Percentiles rank a stretch among this genome's conserved stretches.
These are phyloP conservation scores for Plenodomus tracheiphilus DNA, from an alignment of 2,329 filamentous ascomycete genomes.

Conservation along the genomic window DNA sequence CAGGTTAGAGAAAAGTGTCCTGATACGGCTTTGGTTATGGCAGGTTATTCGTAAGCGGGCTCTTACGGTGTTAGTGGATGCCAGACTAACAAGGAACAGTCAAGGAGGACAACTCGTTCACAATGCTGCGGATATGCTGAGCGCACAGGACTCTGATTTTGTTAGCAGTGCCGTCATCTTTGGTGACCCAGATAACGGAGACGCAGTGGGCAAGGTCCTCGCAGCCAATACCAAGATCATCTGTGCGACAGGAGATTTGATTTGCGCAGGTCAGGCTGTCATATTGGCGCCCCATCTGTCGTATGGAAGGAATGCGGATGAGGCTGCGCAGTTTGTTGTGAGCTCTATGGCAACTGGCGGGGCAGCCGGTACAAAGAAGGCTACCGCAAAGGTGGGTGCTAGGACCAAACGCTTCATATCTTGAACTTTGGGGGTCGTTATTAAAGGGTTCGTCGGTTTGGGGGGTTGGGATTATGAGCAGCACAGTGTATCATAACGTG, in stretches of 20 bases:
- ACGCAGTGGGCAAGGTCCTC: conserved; percentile 37
- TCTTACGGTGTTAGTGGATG: conserved; percentile 5
- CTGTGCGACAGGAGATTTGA: conserved; percentile 41
- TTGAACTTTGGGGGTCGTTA: neutral
- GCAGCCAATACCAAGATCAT: conserved; percentile 38
- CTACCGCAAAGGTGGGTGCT: conserved; percentile 1
- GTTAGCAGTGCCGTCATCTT: conserved; percentile 40
- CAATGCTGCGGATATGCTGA: conserved; percentile 46
- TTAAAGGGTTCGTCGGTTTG: no score
- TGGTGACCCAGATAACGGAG: conserved; percentile 43
- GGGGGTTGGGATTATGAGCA: no score
- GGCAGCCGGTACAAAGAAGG: conserved; percentile 4
- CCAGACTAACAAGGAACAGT: conserved; percentile 11
- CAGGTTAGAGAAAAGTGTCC: conserved; percentile 50
- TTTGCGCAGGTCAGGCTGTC: conserved; percentile 35
- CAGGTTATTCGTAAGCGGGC: conserved; percentile 55
- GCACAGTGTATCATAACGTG: no score
- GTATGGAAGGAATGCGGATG: conserved; percentile 35
- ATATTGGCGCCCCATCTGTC: conserved; percentile 41
- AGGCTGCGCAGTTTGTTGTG: conserved; percentile 39
- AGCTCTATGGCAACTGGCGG: conserved; percentile 16
- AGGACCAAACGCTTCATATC: conserved; percentile 5
- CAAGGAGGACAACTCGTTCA: conserved; percentile 51
- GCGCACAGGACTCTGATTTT: conserved; percentile 24
- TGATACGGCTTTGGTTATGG: conserved; percentile 51